phyloP scores from a whole-genome alignment of 2,329 filamentous ascomycete genomes.

The Dryadomyces quercus-mongolicae region DNA sequence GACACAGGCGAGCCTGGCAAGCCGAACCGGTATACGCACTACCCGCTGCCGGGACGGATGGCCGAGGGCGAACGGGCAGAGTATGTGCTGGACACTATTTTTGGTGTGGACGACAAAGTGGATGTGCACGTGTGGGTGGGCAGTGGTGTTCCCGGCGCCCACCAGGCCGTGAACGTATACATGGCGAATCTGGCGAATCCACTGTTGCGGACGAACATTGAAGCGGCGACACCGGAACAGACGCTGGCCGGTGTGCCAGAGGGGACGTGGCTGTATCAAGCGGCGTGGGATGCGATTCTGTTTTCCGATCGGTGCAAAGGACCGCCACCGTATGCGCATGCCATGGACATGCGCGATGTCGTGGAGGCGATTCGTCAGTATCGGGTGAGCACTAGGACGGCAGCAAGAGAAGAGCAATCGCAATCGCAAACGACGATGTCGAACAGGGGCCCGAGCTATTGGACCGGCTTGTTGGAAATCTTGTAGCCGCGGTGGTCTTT shows the following conservation, averaged over 20 bases:
- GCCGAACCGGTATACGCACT: neutral
- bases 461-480: neutral
- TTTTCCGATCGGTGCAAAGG: slow-evolving; percentile 15
- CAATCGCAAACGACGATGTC: no score
- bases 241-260: slow-evolving; percentile 35
- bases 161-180: slow-evolving; percentile 33
- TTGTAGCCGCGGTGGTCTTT: neutral
- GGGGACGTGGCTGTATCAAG: slow-evolving; percentile 32
- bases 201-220: slow-evolving; percentile 23
- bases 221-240: slow-evolving; percentile 36
- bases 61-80: slow-evolving; percentile 8
- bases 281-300: slow-evolving; percentile 39
- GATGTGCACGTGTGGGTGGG: slow-evolving; percentile 29
- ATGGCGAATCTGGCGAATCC: slow-evolving; percentile 27
- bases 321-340: neutral
- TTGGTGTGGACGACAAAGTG: slow-evolving; percentile 19
- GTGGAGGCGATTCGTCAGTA: slow-evolving; percentile 27
- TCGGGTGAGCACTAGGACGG: slow-evolving; percentile 13
- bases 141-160: slow-evolving; percentile 17
- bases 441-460: no score
- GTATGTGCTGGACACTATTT: neutral
- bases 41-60: slow-evolving; percentile 4
- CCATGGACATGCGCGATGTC: slow-evolving; percentile 28
- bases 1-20: no score
- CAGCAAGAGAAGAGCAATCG: no score